Evolutionary conservation across 108 stramenopile species (phyloP).

Genomic region (Nannochloropsis salina): DNA sequence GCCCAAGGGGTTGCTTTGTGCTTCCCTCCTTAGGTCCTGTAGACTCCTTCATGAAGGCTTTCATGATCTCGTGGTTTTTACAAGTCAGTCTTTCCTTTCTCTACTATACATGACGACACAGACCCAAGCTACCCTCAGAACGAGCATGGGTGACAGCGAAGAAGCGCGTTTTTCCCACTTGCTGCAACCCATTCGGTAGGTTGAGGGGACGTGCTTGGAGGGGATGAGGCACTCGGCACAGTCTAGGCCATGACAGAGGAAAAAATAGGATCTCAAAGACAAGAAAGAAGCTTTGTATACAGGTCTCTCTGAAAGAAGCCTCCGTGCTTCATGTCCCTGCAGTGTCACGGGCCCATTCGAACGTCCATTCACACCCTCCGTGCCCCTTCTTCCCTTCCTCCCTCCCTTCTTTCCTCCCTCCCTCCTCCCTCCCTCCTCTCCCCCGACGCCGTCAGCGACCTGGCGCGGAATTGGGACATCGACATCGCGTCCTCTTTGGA

Average conservation of each 20-base stretch:
- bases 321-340: background rate
- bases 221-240: background rate
- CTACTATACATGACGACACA: background rate
- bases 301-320: background rate
- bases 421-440: background rate
- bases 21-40: background rate
- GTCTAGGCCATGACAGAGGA: background rate
- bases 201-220: background rate
- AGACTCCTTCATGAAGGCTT: background rate
- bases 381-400: background rate
- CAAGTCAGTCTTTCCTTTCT: background rate
- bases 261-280: background rate
- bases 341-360: background rate
- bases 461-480: constrained; percentile 88
- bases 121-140: background rate
- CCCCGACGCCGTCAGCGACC: constrained; percentile 59
- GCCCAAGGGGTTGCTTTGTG: background rate
- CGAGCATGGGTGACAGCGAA: background rate
- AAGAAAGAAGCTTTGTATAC: background rate
- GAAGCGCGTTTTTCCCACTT: constrained; percentile 43
- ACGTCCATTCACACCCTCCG: background rate
- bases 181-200: constrained; percentile 33
- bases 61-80: no score
- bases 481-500: constrained; percentile 83
- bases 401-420: background rate